Conservation (phyloP, 257 asterid genomes). For the Solanum boliviense region DNA sequence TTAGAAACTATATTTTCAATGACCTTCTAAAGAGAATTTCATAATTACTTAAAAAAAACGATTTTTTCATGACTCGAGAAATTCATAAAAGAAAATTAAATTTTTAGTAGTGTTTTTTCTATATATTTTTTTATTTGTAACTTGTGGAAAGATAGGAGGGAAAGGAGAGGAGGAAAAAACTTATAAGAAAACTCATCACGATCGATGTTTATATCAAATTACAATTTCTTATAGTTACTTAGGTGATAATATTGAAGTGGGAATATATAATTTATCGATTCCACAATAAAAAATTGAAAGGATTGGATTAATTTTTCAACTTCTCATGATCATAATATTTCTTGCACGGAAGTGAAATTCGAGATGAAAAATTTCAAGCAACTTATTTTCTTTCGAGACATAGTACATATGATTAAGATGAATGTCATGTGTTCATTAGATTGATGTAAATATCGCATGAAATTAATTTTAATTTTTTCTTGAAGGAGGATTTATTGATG, state of each 20-base stretch:
- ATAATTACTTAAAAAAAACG: fast-evolving
- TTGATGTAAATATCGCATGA: not conserved
- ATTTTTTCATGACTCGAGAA: not conserved
- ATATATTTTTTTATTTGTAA: not conserved
- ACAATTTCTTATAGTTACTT: not conserved
- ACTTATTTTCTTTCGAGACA: not conserved
- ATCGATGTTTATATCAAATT: not conserved
- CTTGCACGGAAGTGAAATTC: not conserved
- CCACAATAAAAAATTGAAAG: not conserved
- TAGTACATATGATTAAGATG: not conserved
- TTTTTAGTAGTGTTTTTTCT: not conserved
- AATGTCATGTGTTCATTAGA: not conserved
- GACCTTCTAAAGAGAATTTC: not conserved
- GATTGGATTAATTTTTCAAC: not conserved
- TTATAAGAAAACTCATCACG: not conserved
- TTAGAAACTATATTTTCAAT: not conserved
- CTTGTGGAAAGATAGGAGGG: not conserved
- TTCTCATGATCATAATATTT: not conserved
- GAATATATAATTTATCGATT: not conserved
- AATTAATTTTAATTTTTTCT: not conserved
- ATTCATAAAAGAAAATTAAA: not conserved
- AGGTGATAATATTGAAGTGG: not conserved
- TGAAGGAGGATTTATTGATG: not conserved
- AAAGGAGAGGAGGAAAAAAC: not conserved
- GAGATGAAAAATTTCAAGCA: not conserved